Base-by-base conservation (phyloP, 2,329 filamentous ascomycete species). In the Malbranchea zuffiana region DNA sequence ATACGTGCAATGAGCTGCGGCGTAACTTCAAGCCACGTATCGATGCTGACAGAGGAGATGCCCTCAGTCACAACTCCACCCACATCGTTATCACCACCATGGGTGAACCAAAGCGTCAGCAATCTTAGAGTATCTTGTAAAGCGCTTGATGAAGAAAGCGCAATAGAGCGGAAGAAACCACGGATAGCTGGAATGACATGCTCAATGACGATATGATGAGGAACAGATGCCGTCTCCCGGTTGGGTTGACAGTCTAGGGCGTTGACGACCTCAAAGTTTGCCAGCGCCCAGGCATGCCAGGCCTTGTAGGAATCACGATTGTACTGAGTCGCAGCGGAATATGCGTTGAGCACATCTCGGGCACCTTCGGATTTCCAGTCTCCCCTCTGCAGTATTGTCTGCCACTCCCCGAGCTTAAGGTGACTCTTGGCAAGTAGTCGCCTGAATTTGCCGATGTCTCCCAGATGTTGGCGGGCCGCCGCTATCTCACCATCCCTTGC, bases 11-110 rank as follows among this genome's bases (percentile, higher is more conserved):
- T 94, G 32, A 99, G 70, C 55, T 99, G 90, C 21, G 90, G 90
- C 46, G 96, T 95, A 35, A 98, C 92, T 54, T 96, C 87, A 12
- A 99, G 75, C 92, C 90, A 99, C 1, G 88, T 96, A 60, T 99
- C 90, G 39, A 98, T 83, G 53, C 83, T 94, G 47, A 99, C 86
- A 24, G 82, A 82, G 0, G 81, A 73, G 46, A 95, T 92, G 4
- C 92, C 90, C 54, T 96, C 87, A 0, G 79, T 86, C 16, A 99
- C 83, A 11, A 82, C 83, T 11, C 73, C 67, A 51, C 88, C 94
- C 43, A 99, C 92, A 47, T 96, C 88, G 18, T 75, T 68, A 52
- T 85, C 79, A 15, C 85, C 83, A 35, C 90, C 90, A 52, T 98
- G 86, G 3, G 82, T 80, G 57, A 99, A 96, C 90, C 90, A 99